Percentiles rank a stretch among this genome's conserved stretches.
phyloP scores from a whole-genome alignment of 768 basidiomycete genomes.

The Holtermannia corniformis region DNA sequence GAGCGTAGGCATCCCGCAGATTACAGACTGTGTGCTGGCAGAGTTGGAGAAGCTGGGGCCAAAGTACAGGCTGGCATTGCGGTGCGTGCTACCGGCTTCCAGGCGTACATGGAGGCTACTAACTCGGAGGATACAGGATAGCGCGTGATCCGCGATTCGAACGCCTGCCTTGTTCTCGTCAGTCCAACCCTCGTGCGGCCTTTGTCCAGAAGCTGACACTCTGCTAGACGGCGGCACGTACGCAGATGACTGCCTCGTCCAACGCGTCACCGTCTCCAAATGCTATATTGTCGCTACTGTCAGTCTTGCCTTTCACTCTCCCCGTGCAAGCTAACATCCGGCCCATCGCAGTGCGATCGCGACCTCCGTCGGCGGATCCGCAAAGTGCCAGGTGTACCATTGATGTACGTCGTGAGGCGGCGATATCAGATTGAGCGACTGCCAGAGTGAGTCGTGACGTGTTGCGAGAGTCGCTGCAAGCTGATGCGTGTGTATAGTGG shows the following conservation, averaged over 20 bases:
- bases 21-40: slow-evolving; percentile 99
- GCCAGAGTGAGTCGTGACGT: slow-evolving; percentile 53
- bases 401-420: slow-evolving; percentile 93
- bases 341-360: slow-evolving; percentile 58
- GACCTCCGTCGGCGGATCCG: slow-evolving; percentile 85
- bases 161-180: slow-evolving; percentile 72
- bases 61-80: slow-evolving; percentile 83
- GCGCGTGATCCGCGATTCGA: slow-evolving; percentile 97
- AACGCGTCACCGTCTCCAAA: slow-evolving; percentile 86
- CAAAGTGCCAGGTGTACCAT: slow-evolving; percentile 68
- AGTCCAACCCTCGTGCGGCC: slow-evolving; percentile 10
- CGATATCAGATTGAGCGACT: slow-evolving; percentile 90
- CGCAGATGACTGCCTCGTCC: slow-evolving; percentile 95
- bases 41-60: slow-evolving; percentile 97
- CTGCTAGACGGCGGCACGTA: slow-evolving; percentile 72
- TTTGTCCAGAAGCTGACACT: neutral
- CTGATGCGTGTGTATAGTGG: neutral
- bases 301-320: slow-evolving; percentile 8
- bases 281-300: slow-evolving; percentile 92
- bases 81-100: slow-evolving; percentile 49
- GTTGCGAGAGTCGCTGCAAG: neutral
- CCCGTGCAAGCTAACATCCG: slow-evolving; percentile 1
- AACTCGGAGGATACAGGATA: slow-evolving; percentile 66
- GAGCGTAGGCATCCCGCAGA: slow-evolving; percentile 92
- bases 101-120: no score